A percentile compares a stretch with the other conserved stretches of the same genome.
Evolutionary conservation across 352 stramenopile genomes (phyloP).

Genomic region (Phytopythium montanum): DNA sequence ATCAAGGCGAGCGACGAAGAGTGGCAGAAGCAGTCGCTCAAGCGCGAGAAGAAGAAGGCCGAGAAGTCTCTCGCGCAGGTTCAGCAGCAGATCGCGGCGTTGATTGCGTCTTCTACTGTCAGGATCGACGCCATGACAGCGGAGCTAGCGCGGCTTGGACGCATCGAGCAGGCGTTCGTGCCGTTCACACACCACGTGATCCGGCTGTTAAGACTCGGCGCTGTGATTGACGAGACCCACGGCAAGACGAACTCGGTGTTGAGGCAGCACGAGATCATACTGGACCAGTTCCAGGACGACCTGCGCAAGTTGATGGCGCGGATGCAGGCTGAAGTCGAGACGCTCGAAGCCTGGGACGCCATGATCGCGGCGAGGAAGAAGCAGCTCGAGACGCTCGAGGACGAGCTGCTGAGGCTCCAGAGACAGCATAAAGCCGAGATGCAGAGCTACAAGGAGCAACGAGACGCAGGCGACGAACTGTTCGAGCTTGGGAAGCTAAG

Average conservation of each 20-base stretch:
- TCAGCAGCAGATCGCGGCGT: constrained; percentile 36
- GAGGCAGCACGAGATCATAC: constrained; percentile 33
- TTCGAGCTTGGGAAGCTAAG: constrained; percentile 64
- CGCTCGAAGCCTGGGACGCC: constrained; percentile 60
- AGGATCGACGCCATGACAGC: constrained; percentile 60
- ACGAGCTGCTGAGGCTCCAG: constrained; percentile 50
- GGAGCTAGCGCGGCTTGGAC: constrained; percentile 55
- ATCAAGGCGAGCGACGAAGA: constrained; percentile 76
- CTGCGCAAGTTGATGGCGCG: constrained; percentile 46
- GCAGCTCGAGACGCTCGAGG: constrained; percentile 59
- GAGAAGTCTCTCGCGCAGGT: constrained; percentile 54
- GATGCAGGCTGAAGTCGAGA: constrained; percentile 45
- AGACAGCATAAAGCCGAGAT: constrained; percentile 60
- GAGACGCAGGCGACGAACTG: constrained; percentile 55
- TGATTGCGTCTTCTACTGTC: constrained; percentile 43
- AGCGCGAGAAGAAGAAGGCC: constrained; percentile 80
- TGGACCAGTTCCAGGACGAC: constrained; percentile 57
- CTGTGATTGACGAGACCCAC: constrained; percentile 37
- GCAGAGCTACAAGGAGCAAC: constrained; percentile 52
- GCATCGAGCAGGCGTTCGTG: constrained; percentile 71
- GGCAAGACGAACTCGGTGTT: constrained; percentile 36
- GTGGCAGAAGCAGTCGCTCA: constrained; percentile 80
- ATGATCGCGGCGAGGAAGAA: constrained; percentile 56
- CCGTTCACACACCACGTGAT: constrained; percentile 78
- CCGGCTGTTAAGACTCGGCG: constrained; percentile 33